These are phyloP conservation scores for Yueomyces sinensis DNA, from an alignment of 805 yeast genomes.

Conservation along the genomic window DNA sequence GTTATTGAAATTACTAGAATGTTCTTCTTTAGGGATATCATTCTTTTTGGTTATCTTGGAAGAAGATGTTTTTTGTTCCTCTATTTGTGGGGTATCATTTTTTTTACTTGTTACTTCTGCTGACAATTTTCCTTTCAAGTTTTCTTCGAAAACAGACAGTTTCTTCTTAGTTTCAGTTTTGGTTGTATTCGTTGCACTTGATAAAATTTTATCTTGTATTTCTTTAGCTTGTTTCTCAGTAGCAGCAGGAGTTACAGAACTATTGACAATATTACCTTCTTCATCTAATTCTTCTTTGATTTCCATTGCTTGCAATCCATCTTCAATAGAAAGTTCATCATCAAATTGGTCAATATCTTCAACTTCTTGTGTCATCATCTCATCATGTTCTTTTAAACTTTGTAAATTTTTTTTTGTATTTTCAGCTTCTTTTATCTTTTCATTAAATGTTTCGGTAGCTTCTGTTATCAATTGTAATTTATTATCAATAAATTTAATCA, in stretches of 20 bases:
- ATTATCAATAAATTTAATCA: constrained; percentile 13
- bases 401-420: constrained; percentile 20
- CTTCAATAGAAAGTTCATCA: constrained; percentile 1
- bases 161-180: constrained; percentile 1
- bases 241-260: constrained; percentile 31
- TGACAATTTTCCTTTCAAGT: constrained; percentile 5
- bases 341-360: constrained; percentile 15
- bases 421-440: constrained; percentile 29
- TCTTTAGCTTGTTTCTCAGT: constrained; percentile 48
- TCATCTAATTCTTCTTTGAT: constrained; percentile 78
- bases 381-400: constrained; percentile 2
- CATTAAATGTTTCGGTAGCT: constrained; percentile 30
- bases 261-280: constrained; percentile 49
- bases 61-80: neutral
- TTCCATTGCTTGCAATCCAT: constrained; percentile 55
- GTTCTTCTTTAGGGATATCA: neutral
- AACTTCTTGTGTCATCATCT: neutral
- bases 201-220: constrained; percentile 22
- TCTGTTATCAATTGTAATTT: constrained; percentile 19
- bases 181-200: constrained; percentile 2
- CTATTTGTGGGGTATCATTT: neutral
- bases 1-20: constrained; percentile 1
- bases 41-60: neutral
- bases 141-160: constrained; percentile 6
- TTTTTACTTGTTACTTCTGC: neutral